Percentiles rank a stretch among this genome's conserved stretches.
These are phyloP conservation scores for Tetrahymena thermophila DNA, from an alignment of 73 alveolate species.

Conservation along the genomic window DNA sequence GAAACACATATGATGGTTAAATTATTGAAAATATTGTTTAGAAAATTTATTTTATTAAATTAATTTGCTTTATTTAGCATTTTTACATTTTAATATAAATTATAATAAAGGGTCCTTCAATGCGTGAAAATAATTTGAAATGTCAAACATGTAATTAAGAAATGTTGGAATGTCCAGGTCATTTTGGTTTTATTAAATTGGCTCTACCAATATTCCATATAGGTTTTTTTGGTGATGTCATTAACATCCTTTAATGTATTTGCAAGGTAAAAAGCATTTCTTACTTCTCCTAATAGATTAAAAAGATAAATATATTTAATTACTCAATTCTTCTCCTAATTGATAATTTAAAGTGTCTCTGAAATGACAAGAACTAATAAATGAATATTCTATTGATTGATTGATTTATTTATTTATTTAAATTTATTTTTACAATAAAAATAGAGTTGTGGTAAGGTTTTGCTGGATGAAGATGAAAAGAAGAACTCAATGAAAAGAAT, in stretches of 20 bases:
- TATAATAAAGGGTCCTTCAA: not conserved
- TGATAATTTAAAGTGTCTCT: not conserved
- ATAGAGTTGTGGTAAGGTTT: not conserved
- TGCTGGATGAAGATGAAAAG: not conserved
- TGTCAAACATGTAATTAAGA: not conserved
- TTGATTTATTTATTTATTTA: not conserved
- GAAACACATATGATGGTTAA: no score
- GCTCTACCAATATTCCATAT: conserved; percentile 34
- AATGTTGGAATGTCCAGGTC: conserved; percentile 37
- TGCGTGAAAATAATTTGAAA: not conserved
- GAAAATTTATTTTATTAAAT: no score
- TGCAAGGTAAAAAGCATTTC: not conserved
- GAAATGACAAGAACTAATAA: not conserved
- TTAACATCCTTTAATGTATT: not conserved
- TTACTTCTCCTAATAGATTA: not conserved
- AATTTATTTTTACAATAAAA: not conserved
- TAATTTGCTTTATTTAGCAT: not conserved
- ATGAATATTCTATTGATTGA: not conserved
- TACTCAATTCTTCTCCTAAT: not conserved
- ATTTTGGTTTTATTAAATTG: conserved; percentile 21
- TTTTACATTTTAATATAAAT: not conserved
- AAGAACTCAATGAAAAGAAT: not conserved
- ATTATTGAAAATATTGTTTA: no score
- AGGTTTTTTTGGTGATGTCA: conserved; percentile 30
- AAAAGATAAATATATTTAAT: not conserved